Evolutionary conservation across 2,329 filamentous ascomycete species (phyloP).

Genomic region (Aspergillus bombycis): DNA sequence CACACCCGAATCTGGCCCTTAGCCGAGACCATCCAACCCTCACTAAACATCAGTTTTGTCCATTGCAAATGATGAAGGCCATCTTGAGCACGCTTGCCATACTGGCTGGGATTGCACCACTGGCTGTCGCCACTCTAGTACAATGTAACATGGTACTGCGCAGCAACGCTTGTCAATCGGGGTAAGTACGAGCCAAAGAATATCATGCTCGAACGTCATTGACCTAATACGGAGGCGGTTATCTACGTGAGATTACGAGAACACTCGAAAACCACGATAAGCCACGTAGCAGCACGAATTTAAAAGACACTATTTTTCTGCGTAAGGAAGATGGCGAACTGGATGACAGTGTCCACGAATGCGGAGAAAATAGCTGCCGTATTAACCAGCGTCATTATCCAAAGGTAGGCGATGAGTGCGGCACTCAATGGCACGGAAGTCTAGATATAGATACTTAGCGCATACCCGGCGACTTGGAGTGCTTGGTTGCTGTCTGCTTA

Average conservation of each 20-base stretch:
- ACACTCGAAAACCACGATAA: not conserved
- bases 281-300: too few relatives aligned
- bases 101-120: not conserved
- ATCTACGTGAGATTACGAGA: not conserved
- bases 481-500: not conserved
- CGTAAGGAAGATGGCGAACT: not conserved
- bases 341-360: not conserved
- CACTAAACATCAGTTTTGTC: too few relatives aligned
- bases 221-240: not conserved
- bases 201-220: too few relatives aligned
- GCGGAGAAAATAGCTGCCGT: not conserved
- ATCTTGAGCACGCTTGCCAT: not conserved
- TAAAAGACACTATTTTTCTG: not conserved
- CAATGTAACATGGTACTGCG: not conserved
- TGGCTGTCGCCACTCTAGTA: not conserved
- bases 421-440: too few relatives aligned
- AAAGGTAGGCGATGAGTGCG: not conserved
- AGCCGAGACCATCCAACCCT: too few relatives aligned
- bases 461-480: too few relatives aligned
- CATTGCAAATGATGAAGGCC: not conserved
- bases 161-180: not conserved
- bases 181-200: not conserved
- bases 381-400: not conserved
- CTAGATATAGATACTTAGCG: too few relatives aligned
- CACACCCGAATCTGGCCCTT: too few relatives aligned